Base-by-base conservation (phyloP, 805 yeast genomes). In the Saturnispora hagleri region DNA sequence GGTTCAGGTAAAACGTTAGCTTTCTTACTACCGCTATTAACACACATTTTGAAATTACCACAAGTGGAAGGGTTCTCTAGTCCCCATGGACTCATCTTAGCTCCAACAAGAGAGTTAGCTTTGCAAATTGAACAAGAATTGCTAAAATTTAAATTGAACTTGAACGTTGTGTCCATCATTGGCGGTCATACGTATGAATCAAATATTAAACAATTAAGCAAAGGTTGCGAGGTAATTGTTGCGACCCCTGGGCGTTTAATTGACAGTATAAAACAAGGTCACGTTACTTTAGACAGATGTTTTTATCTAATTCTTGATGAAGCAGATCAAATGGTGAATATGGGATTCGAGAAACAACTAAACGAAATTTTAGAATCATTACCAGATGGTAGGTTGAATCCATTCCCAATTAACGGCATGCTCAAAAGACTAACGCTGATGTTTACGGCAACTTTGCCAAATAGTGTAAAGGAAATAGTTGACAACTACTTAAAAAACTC, bases 1-100 rank as follows among this genome's bases (percentile, higher is more conserved):
- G 99, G 99, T 12, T 86, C 96, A 1, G 99, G 99, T 60, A 91
- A 93, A 63, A 91, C 99, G 0, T 71, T 90, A 12, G 84, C 95
- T 2, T 91, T 83, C 66, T 64, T 86, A 10, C 66, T 91, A 2
- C 98, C 99, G 0, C 67, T 88, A 48, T 62, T 86, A 9, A 64
- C 42, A 80, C 2, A 81, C 79, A 56, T 69, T 84, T 15, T 56
- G 67, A 68, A 76, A 65, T 61, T 70, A 42, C 79, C 81, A 1
- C 62, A 71, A 18, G 59, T 79, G 26, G 77, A 75, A 51, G 35
- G 48, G 2, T 71, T 69, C 61, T 84, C 84, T 55, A 89, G 96
- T 0, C 86, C 95, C 0, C 42, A 38, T 54, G 89, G 84, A 0
- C 66, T 93, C 22, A 74, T 91, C 3, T 67, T 91, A 48, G 96